Percentiles rank a stretch among this genome's conserved stretches.
phyloP scores from a whole-genome alignment of 1,284 basidiomycete species.

The Trichosporon sp. region DNA sequence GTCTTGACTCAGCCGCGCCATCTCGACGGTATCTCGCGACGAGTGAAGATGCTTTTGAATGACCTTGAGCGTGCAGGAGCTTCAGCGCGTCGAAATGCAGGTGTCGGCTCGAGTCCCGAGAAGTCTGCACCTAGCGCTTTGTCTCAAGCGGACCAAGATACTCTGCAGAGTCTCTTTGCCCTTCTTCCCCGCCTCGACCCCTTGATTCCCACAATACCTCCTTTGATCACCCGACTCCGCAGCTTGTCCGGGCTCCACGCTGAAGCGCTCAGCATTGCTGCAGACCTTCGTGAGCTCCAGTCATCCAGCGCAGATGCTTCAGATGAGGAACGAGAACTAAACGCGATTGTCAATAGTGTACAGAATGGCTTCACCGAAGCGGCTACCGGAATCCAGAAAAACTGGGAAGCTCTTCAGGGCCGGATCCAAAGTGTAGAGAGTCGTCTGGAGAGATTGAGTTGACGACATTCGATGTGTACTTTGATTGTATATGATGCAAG shows the following conservation, averaged over 20 bases:
- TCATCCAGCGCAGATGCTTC: slow-evolving; percentile 67
- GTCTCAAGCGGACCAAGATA: slow-evolving; percentile 63
- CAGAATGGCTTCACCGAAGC: slow-evolving; percentile 73
- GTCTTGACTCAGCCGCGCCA: slow-evolving; percentile 93
- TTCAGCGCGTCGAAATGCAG: slow-evolving; percentile 49
- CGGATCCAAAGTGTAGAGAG: slow-evolving; percentile 63
- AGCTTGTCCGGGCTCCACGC: slow-evolving; percentile 81
- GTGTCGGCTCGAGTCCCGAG: neutral
- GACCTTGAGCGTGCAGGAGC: slow-evolving; percentile 85
- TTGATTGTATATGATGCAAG: neutral
- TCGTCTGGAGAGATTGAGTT: slow-evolving; percentile 14
- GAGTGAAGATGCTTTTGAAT: slow-evolving; percentile 86
- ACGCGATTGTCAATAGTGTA: slow-evolving; percentile 68
- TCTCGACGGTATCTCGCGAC: slow-evolving; percentile 91
- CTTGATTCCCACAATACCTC: slow-evolving; percentile 83
- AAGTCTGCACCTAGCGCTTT: slow-evolving; percentile 50
- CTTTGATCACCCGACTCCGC: slow-evolving; percentile 82
- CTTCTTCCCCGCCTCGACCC: slow-evolving; percentile 81
- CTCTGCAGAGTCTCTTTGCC: slow-evolving; percentile 64
- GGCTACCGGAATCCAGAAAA: slow-evolving; percentile 67
- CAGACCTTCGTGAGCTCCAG: slow-evolving; percentile 67
- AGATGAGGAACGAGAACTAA: slow-evolving; percentile 69
- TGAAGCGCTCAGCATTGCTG: slow-evolving; percentile 71
- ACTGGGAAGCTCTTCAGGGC: slow-evolving; percentile 68
- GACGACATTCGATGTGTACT: neutral